phyloP scores from a whole-genome alignment of 2,329 filamentous ascomycete species.

The Aspergillus nomiae region DNA sequence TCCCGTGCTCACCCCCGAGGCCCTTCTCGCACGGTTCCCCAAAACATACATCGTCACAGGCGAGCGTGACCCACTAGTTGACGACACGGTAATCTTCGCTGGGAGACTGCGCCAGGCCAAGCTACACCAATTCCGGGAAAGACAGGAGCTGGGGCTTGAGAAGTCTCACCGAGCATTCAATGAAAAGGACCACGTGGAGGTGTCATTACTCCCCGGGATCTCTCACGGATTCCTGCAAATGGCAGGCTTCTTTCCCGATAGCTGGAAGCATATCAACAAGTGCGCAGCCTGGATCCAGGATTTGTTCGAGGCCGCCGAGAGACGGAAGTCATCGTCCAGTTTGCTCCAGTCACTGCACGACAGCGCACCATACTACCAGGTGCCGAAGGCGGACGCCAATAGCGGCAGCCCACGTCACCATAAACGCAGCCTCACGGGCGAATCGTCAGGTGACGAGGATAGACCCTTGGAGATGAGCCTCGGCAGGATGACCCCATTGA shows the following conservation, averaged over 20 bases:
- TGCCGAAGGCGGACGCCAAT: conserved; percentile 13
- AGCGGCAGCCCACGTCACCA: conserved; percentile 43
- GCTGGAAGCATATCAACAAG: conserved; percentile 82
- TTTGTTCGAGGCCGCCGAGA: conserved; percentile 56
- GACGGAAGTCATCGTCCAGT: conserved; percentile 21
- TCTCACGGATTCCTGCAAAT: conserved; percentile 95
- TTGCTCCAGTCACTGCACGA: conserved; percentile 16
- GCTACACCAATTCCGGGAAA: conserved; percentile 56
- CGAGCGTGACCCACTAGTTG: conserved; percentile 90
- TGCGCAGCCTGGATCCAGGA: conserved; percentile 81
- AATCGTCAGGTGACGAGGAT: conserved; percentile 80
- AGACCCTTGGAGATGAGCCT: conserved; percentile 78
- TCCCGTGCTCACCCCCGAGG: conserved; percentile 84
- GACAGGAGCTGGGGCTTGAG: conserved; percentile 58
- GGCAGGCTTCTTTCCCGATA: conserved; percentile 81
- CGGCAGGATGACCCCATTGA: conserved; percentile 38
- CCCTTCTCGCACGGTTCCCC: conserved; percentile 80
- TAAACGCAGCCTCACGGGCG: conserved; percentile 46
- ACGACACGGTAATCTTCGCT: conserved; percentile 96
- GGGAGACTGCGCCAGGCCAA: conserved; percentile 83
- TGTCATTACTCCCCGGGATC: conserved; percentile 82
- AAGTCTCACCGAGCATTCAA: conserved; percentile 62
- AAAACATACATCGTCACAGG: conserved; percentile 94
- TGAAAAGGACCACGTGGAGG: conserved; percentile 75
- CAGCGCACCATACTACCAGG: not conserved